Base-by-base conservation (phyloP, 495 filamentous ascomycete genomes). In the Jackrogersella multiformis region DNA sequence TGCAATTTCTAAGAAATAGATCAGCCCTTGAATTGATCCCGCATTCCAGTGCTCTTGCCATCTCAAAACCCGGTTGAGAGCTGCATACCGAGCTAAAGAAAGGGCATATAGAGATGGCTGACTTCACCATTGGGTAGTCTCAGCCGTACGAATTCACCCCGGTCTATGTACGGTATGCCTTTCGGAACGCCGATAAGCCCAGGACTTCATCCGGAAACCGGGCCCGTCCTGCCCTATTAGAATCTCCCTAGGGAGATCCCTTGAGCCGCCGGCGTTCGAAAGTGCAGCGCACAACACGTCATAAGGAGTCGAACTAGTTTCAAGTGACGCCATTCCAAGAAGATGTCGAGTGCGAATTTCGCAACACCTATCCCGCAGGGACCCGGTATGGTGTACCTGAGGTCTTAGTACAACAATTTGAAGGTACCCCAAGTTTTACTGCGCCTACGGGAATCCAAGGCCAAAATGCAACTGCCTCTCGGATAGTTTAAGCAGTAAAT, bases 281-380 rank as follows among this genome's bases (percentile, higher is more conserved):
- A 42, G 21, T 13, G 13, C 38, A 44, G 34, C 18, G 21, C 16
- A 54, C 24, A 26, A 63, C 34, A 63, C 66, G 66, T 69, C 66
- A 69, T 69, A 38, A 12, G 36, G 20, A 30, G 8, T n/a, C 21
- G 2, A 15, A 18, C 35, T 20, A 39, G 21, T 26, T 38, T 51
- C 23, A 15, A 30, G 49, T 64, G 59, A 60, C 60, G 60, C 66
- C 58, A 61, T 60, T 39, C 26, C 26, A 36, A 24, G 9, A 28
- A 18, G 38, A 35, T 10, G 38, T 41, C 38, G 32, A 38, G 48
- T 9, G 21, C 21, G 42, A 51, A 34, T 26, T 34, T 10, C 26
- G 34, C 49, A 52, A 44, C 30, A 10, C 5, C 41, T 26, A 36
- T 24, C 24, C 48, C 15, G 4, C 23, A 46, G 18, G 18, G 45